Conservation (phyloP, 371 early-diverging fungal genomes). For the Apophysomyces ossiformis region DNA sequence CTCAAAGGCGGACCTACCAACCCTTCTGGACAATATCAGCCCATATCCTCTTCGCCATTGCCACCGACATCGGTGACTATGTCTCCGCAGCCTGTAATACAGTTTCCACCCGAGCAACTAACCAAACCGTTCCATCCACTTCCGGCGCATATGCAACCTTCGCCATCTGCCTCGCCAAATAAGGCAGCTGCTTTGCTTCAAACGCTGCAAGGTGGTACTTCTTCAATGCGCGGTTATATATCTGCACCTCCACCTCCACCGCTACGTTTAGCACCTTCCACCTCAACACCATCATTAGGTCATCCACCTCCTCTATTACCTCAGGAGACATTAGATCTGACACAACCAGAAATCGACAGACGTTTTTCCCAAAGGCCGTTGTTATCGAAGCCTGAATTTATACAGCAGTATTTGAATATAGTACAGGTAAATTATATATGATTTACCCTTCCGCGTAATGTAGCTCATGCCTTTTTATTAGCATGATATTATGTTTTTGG, state of each 20-base stretch:
- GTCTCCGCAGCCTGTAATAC: conserved; percentile 10
- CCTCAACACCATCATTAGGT: conserved; percentile 18
- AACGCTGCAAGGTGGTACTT: conserved; percentile 40
- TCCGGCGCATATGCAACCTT: conserved; percentile 27
- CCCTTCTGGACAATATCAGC: not conserved
- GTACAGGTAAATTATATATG: conserved; percentile 39
- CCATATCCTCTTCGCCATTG: not conserved
- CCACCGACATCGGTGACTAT: conserved; percentile 11
- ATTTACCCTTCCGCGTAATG: not conserved
- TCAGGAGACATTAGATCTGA: conserved; percentile 30
- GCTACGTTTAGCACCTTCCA: conserved; percentile 17
- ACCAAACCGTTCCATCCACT: conserved; percentile 41
- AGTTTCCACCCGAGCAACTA: conserved; percentile 28
- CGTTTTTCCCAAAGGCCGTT: conserved; percentile 29
- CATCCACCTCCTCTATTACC: conserved; percentile 31
- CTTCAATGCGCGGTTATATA: not conserved
- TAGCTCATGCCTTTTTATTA: conserved; percentile 11
- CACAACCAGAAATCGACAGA: conserved; percentile 31
- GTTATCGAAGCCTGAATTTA: conserved; percentile 54
- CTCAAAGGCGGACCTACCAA: not conserved
- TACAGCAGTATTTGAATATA: conserved; percentile 50
- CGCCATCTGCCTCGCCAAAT: conserved; percentile 48
- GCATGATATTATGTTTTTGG: conserved; percentile 40
- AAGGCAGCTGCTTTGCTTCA: conserved; percentile 53
- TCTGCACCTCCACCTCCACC: conserved; percentile 19